Percentiles rank a stretch among this genome's conserved stretches.
These are phyloP conservation scores for Cutaneotrichosporon mucoides DNA, from an alignment of 1,284 basidiomycete genomes.

Conservation along the genomic window DNA sequence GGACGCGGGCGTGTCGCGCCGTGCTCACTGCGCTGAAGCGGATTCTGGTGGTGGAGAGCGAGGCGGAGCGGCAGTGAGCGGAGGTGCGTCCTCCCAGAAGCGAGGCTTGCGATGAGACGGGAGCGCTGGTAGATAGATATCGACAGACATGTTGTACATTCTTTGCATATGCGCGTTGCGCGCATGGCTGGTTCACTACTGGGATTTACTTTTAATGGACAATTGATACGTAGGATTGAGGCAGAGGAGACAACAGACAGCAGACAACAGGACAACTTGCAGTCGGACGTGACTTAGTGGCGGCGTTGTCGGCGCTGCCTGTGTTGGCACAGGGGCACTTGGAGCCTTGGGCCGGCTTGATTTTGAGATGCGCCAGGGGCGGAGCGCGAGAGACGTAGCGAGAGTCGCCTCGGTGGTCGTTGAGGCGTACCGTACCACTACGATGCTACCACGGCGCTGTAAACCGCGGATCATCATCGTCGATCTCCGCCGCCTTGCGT, in stretches of 20 bases:
- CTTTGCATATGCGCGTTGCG: not conserved
- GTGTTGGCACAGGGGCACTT: too few relatives aligned
- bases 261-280: too few relatives aligned
- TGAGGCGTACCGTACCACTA: not conserved
- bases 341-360: not conserved
- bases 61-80: slow-evolving; percentile 19
- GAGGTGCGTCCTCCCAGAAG: too few relatives aligned
- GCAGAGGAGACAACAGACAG: too few relatives aligned
- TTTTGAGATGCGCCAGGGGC: not conserved
- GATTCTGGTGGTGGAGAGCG: slow-evolving; percentile 47
- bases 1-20: slow-evolving; percentile 90
- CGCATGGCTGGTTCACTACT: not conserved
- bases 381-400: not conserved
- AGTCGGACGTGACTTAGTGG: too few relatives aligned
- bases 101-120: too few relatives aligned
- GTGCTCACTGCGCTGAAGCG: slow-evolving; percentile 82
- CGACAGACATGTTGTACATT: not conserved
- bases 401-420: not conserved
- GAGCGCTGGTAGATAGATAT: too few relatives aligned
- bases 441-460: slow-evolving; percentile 39
- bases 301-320: too few relatives aligned
- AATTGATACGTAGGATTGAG: not conserved
- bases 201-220: not conserved
- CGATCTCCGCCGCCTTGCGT: slow-evolving; percentile 26
- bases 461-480: slow-evolving; percentile 39